Evolutionary conservation across 352 stramenopile species (phyloP).

Genomic region (Globisporangium spiculum): DNA sequence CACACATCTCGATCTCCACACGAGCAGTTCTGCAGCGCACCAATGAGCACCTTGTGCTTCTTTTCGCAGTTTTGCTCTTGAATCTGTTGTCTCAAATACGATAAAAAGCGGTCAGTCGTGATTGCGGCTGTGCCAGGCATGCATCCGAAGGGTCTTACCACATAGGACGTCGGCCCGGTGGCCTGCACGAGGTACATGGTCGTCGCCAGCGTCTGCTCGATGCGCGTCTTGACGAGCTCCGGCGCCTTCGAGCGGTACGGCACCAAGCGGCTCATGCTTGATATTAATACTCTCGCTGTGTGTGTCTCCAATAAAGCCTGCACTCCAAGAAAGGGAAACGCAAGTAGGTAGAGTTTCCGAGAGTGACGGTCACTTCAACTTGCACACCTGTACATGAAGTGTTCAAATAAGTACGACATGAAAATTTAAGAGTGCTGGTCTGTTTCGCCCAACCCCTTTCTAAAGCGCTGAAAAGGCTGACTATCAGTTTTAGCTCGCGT

Average conservation of each 20-base stretch:
- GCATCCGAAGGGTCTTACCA: constrained; percentile 27
- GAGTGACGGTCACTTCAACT: constrained; percentile 36
- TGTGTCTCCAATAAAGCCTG: not conserved
- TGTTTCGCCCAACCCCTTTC: not conserved
- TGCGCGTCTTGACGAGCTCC: constrained; percentile 41
- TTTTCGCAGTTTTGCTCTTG: constrained; percentile 71
- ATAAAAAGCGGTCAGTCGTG: not conserved
- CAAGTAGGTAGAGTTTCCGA: too few species aligned
- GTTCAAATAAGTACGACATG: not conserved
- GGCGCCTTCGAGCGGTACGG: constrained; percentile 62
- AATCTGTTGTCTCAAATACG: constrained; percentile 27
- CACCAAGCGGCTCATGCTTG: constrained; percentile 58
- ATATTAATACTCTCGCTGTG: not conserved
- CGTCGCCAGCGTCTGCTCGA: constrained; percentile 56
- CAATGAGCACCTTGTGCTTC: constrained; percentile 81
- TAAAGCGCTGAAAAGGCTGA: not conserved
- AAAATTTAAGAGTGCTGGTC: too few species aligned
- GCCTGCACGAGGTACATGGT: constrained; percentile 86
- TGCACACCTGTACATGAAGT: not conserved
- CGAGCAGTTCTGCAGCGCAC: constrained; percentile 63
- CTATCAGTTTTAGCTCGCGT: constrained; percentile 7
- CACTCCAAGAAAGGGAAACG: not conserved
- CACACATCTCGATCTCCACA: constrained; percentile 77
- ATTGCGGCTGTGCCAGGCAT: not conserved
- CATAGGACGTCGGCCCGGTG: constrained; percentile 70